Conservation (phyloP, 2,329 filamentous ascomycete genomes). For the Paecilomyces sp. region DNA sequence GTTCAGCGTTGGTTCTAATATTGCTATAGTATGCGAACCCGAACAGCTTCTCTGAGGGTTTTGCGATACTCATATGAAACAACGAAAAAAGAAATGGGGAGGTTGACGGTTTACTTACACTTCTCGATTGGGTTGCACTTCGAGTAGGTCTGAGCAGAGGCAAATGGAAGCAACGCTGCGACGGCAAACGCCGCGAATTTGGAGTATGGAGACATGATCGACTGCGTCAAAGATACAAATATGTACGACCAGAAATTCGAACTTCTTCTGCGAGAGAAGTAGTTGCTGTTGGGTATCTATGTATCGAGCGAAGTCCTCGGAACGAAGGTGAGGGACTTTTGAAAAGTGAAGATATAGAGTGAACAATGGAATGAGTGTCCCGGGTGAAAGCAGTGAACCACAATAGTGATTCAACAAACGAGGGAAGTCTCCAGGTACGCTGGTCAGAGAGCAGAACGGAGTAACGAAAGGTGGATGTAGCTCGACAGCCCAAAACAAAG, state of each 20-base stretch:
- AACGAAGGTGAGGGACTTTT: not conserved
- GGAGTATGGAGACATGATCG: constrained; percentile 23
- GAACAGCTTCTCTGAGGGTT: not conserved
- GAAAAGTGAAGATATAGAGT: not conserved
- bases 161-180: constrained; percentile 22
- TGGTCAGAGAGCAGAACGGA: not conserved
- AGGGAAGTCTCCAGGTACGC: not conserved
- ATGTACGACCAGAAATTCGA: not conserved
- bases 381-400: not conserved
- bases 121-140: constrained; percentile 59
- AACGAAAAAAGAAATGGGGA: not conserved
- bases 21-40: constrained; percentile 3
- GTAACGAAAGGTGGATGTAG: not conserved
- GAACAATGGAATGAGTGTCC: not conserved
- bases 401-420: not conserved
- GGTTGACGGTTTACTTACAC: constrained; percentile 7
- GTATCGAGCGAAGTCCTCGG: not conserved
- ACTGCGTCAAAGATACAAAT: not conserved
- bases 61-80: not conserved
- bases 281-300: not conserved
- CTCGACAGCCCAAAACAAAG: not conserved
- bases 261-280: not conserved
- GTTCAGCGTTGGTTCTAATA: not conserved
- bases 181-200: constrained; percentile 22
- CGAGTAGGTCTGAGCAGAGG: constrained; percentile 64